Evolutionary conservation across 192 early-diverging fungal genomes (phyloP).

Genomic region (Chytriomyces sp.): DNA sequence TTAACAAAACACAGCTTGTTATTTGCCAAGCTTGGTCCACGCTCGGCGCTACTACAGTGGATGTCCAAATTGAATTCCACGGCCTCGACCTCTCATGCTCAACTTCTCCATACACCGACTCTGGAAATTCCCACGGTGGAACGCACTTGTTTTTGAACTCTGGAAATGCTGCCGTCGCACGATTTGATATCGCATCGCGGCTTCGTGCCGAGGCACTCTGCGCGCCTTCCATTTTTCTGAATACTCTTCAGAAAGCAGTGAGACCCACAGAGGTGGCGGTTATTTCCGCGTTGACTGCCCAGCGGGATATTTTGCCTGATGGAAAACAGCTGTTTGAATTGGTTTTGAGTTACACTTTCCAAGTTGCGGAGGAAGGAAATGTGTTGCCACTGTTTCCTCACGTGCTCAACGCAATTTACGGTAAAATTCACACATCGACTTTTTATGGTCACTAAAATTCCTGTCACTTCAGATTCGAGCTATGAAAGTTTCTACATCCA

Average conservation of each 20-base stretch:
- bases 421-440: constrained; percentile 31
- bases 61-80: constrained; percentile 77
- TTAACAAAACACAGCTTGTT: constrained; percentile 7
- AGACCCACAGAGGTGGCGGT: constrained; percentile 63
- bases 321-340: constrained; percentile 72
- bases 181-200: constrained; percentile 72
- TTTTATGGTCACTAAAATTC: background rate
- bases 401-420: constrained; percentile 76
- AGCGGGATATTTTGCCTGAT: constrained; percentile 77
- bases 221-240: constrained; percentile 48
- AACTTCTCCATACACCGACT: constrained; percentile 34
- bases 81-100: constrained; percentile 65
- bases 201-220: constrained; percentile 74
- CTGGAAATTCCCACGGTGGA: constrained; percentile 36
- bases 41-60: constrained; percentile 69
- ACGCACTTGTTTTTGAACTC: constrained; percentile 42
- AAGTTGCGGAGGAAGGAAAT: constrained; percentile 56
- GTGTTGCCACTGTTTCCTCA: constrained; percentile 68
- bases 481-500: constrained; percentile 7
- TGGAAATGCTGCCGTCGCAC: constrained; percentile 64
- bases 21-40: constrained; percentile 91
- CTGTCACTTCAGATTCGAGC: background rate
- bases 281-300: constrained; percentile 68
- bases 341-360: constrained; percentile 75
- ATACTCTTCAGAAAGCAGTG: constrained; percentile 67